phyloP scores from a whole-genome alignment of 768 basidiomycete genomes.

The Lactarius quietus region DNA sequence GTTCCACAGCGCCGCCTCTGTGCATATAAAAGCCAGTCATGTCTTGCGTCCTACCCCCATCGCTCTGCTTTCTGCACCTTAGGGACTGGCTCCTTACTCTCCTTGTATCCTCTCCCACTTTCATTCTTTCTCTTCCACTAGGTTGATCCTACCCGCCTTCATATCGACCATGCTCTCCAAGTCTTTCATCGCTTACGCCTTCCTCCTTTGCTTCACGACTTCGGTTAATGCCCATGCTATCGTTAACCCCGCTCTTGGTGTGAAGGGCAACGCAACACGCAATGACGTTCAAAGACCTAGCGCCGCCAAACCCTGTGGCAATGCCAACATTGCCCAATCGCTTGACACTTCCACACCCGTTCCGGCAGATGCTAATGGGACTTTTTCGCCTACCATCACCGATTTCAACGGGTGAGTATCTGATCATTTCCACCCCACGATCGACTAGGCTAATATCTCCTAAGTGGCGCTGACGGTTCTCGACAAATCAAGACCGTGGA shows the following conservation, averaged over 20 bases:
- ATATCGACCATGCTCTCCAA: conserved; percentile 30
- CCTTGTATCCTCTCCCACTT: neutral
- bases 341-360: conserved; percentile 38
- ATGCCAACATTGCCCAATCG: conserved; percentile 38
- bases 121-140: neutral
- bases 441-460: conserved; percentile 13
- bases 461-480: conserved; percentile 47
- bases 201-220: conserved; percentile 36
- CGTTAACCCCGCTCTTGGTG: conserved; percentile 42
- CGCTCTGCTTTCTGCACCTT: neutral
- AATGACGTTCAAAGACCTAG: conserved; percentile 33
- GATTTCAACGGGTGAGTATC: conserved; percentile 47
- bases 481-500: conserved; percentile 41
- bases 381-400: conserved; percentile 39
- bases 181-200: conserved; percentile 30
- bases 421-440: conserved; percentile 39
- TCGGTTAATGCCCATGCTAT: conserved; percentile 42
- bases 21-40: conserved; percentile 6
- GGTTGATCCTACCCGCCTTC: conserved; percentile 3
- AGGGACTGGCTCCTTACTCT: conserved; percentile 16
- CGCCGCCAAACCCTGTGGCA: conserved; percentile 40
- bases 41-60: neutral
- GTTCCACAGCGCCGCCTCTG: neutral
- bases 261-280: conserved; percentile 29
- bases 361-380: conserved; percentile 35